Base-by-base conservation (phyloP, 1,284 basidiomycete genomes). In the Puccinia coronata region DNA sequence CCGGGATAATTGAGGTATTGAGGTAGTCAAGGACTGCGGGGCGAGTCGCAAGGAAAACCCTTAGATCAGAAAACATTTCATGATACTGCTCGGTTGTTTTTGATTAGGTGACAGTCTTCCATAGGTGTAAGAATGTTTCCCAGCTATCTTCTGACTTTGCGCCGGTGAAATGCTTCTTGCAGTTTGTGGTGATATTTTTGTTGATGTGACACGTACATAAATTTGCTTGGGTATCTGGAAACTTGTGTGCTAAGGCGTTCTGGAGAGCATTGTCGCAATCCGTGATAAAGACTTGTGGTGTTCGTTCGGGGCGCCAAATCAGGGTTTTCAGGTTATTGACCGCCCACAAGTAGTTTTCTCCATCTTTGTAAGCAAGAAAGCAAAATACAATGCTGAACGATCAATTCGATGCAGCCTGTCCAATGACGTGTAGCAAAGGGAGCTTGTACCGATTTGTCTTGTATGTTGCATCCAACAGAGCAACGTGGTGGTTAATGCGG, bases 381-480 rank as follows among this genome's bases (percentile, higher is more conserved):
- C 69, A 71, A 28, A 71, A 71, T 16, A 20, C 41, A 49, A 71
- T 49, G 6, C 8, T n/a, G n/a, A n/a, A n/a, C n/a, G n/a, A n/a
- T n/a, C n/a, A n/a, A n/a, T n/a, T n/a, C n/a, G n/a, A n/a, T n/a
- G n/a, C n/a, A n/a, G n/a, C n/a, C n/a, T n/a, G n/a, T n/a, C n/a
- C n/a, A n/a, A n/a, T n/a, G n/a, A n/a, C n/a, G n/a, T n/a, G n/a
- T n/a, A n/a, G n/a, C n/a, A n/a, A n/a, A n/a, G n/a, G n/a, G 12
- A 69, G 18, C 25, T 69, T 49, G 31, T 69, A 69, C 14, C 31
- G n/a, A 43, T 49, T 49, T 5, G 36, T 69, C 25, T 69, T 41
- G 36, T 69, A 69, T 6, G 65, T 69, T 16, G 65, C 4, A 34
- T 69, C 65, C n/a, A n/a, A n/a, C n/a, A n/a, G n/a, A n/a, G n/a